phyloP scores from a whole-genome alignment of 2,329 filamentous ascomycete species.

The Myriosclerotinia duriaeana region DNA sequence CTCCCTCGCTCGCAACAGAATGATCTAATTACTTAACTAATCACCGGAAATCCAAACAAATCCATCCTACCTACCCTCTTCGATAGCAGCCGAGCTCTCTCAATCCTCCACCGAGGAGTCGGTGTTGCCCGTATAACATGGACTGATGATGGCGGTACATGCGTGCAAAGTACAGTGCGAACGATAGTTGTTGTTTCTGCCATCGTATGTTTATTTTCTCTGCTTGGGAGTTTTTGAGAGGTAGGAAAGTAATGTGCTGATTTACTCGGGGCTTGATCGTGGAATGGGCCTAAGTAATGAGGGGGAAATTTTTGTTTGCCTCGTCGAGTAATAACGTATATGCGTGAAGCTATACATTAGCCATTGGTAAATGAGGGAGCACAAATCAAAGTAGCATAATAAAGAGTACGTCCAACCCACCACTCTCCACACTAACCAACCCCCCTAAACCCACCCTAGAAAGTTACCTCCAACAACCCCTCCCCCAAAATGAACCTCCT shows the following conservation, averaged over 20 bases:
- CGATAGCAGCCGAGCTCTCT: constrained; percentile 38
- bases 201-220: constrained; percentile 21
- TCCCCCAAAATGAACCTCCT: constrained; percentile 57
- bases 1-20: constrained; percentile 34
- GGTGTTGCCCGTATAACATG: constrained; percentile 37
- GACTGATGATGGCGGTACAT: constrained; percentile 33
- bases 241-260: constrained; percentile 10
- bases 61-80: constrained; percentile 40
- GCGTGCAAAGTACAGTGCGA: constrained; percentile 31
- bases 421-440: background rate
- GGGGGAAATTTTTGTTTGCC: constrained; percentile 54
- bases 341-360: constrained; percentile 64
- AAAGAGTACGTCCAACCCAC: constrained; percentile 44
- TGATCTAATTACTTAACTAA: constrained; percentile 37
- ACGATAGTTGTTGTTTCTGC: constrained; percentile 31
- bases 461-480: constrained; percentile 59
- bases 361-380: constrained; percentile 46
- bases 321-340: constrained; percentile 60
- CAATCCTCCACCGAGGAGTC: constrained; percentile 37
- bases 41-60: constrained; percentile 32
- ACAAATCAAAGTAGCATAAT: constrained; percentile 55
- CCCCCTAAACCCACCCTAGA: background rate
- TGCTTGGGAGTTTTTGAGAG: background rate
- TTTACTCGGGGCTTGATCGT: constrained; percentile 51
- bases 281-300: constrained; percentile 55